Evolutionary conservation across 2,329 filamentous ascomycete species (phyloP), one percentile per base, ranked within the genome.

Genomic region (Fusarium ramigenum): DNA sequence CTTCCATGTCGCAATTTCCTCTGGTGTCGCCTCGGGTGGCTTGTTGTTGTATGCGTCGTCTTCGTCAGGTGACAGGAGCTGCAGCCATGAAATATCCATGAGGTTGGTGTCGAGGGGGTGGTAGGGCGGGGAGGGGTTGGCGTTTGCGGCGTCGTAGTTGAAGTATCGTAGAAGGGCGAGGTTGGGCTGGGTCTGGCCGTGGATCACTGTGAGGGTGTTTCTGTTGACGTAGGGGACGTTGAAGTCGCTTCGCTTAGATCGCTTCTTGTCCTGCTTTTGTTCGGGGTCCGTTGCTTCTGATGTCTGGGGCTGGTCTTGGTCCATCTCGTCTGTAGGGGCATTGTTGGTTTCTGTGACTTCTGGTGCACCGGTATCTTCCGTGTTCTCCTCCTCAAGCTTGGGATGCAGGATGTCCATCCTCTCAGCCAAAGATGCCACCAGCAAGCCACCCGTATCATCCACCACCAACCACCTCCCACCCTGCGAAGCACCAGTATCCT

Each of bases 91-190:
- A 36, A 98, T 86, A 9, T 92, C 90, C 77, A 96, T 92, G 58
- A 99, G 89, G 79, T 96, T 92, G 21, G 89, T 92, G 81, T 92
- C 89, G 16, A 99, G 89, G 2, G 96, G 96, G 79, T 98, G 96
- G 30, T 90, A 85, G 19, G 88, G 85, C 60, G 86, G 81, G 50
- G 77, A 86, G 16, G 82, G 88, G 73, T 87, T 88, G 47, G 91
- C 90, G 70, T 90, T 90, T 66, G 89, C 88, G 74, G 88, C 85
- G 82, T 97, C 94, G 83, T 92, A 98, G 81, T 91, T 90, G 83
- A 97, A 98, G 85, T 97, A 97, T 80, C 93, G 93, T 25, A 99
- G 88, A 54, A 96, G 88, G 23, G 92, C 92, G 66, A 98, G 89
- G 80, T 98, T 98, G 4, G 95, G 93, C 81, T 97, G 95, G 36